phyloP scores from a whole-genome alignment of 768 basidiomycete genomes.

The Russula ochroleuca region DNA sequence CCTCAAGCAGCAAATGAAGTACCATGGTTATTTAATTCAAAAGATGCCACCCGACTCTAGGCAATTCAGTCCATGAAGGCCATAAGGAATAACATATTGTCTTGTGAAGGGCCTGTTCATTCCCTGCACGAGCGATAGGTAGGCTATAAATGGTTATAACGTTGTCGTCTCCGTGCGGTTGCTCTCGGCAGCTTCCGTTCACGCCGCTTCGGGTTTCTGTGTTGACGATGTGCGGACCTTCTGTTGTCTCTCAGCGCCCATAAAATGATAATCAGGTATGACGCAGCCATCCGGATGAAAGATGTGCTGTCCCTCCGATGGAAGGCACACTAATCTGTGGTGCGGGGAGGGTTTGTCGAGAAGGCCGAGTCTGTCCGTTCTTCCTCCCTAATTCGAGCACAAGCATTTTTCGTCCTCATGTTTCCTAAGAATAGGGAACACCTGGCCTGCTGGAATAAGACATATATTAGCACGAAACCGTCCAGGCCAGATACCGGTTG shows the following conservation, averaged over 20 bases:
- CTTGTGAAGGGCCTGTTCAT: slow-evolving; percentile 3
- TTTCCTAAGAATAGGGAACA: neutral
- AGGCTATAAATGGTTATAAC: slow-evolving; percentile 1
- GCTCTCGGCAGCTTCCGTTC: slow-evolving; percentile 12
- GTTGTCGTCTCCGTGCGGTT: neutral
- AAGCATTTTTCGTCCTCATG: neutral
- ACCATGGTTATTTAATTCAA: neutral
- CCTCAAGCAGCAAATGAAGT: neutral
- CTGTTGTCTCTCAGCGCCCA: neutral
- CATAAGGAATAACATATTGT: neutral
- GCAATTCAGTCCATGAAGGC: slow-evolving; percentile 9
- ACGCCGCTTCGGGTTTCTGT: neutral
- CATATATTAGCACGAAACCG: neutral
- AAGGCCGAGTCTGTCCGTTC: neutral
- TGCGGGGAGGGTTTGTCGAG: neutral
- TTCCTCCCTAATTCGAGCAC: slow-evolving; percentile 1
- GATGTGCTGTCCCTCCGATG: neutral
- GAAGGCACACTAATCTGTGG: neutral
- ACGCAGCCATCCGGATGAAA: neutral
- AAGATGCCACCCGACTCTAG: neutral
- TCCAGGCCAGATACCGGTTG: slow-evolving; percentile 18
- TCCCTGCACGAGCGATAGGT: neutral
- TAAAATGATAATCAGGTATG: slow-evolving; percentile 1
- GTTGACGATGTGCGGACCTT: neutral
- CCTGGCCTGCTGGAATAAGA: neutral